Evolutionary conservation across 2,329 filamentous ascomycete genomes (phyloP).

Genomic region (Aspergillus sp.): DNA sequence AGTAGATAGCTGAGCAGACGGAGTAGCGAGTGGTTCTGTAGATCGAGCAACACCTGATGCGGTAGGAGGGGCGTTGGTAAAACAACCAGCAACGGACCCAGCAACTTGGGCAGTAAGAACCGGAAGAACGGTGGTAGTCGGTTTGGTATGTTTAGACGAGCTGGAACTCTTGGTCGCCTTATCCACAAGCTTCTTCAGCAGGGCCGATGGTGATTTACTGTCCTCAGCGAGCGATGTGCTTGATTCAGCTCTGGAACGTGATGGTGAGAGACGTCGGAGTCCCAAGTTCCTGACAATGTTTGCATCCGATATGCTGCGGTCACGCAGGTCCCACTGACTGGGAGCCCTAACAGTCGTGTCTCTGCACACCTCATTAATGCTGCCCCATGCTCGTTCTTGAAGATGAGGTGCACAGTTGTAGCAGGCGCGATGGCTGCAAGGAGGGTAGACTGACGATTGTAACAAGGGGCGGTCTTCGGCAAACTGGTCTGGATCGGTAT

Average conservation of each 20-base stretch:
- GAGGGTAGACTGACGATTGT: background rate
- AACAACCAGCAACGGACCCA: too few species aligned
- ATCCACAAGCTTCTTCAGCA: too few species aligned
- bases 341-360: conserved; percentile 28
- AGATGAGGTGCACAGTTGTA: conserved; percentile 20
- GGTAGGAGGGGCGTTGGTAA: too few species aligned
- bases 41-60: background rate
- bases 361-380: conserved; percentile 46
- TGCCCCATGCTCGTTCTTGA: conserved; percentile 48
- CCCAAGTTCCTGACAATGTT: conserved; percentile 25
- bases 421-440: conserved; percentile 21
- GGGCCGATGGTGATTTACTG: too few species aligned
- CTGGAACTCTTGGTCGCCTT: too few species aligned
- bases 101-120: too few species aligned
- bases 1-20: background rate
- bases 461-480: background rate
- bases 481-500: background rate
- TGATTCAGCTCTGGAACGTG: background rate
- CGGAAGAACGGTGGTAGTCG: too few species aligned
- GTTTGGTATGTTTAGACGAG: too few species aligned
- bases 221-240: background rate
- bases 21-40: background rate
- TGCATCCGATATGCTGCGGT: conserved; percentile 32
- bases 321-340: conserved; percentile 32
- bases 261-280: background rate